phyloP scores from a whole-genome alignment of 371 early-diverging fungal genomes.

The Mucor irregularis region DNA sequence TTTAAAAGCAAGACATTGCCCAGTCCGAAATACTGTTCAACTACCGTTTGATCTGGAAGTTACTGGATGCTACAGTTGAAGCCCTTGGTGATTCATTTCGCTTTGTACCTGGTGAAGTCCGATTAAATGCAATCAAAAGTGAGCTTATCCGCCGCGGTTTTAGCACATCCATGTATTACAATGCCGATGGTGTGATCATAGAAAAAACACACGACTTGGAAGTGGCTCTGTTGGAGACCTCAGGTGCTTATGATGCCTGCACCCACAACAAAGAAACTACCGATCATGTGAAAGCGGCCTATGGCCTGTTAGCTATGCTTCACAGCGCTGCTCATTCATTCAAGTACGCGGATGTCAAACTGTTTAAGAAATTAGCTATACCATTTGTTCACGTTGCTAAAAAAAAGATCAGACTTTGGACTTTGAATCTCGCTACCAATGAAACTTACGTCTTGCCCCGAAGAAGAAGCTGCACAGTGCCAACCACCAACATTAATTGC shows the following conservation, averaged over 20 bases:
- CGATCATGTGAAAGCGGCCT: conserved; percentile 20
- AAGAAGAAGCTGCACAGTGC: neutral
- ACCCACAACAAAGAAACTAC: conserved; percentile 19
- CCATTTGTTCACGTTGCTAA: conserved; percentile 6
- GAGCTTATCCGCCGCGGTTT: neutral
- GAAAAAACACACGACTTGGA: conserved; percentile 9
- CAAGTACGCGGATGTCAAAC: conserved; percentile 14
- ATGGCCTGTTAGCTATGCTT: conserved; percentile 18
- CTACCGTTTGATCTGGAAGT: conserved; percentile 2
- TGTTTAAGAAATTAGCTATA: conserved; percentile 16
- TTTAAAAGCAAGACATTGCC: no score
- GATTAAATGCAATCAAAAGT: conserved; percentile 6
- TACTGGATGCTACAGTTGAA: neutral
- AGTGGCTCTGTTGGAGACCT: conserved; percentile 19
- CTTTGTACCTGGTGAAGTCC: conserved; percentile 4
- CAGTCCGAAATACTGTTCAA: no score
- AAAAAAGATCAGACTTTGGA: no score
- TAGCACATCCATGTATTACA: conserved; percentile 11
- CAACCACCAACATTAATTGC: neutral
- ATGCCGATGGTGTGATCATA: conserved; percentile 20
- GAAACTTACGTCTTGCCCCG: no score
- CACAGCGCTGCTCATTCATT: conserved; percentile 13
- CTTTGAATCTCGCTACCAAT: no score
- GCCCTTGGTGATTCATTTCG: neutral
- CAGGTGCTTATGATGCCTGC: conserved; percentile 10